Base-by-base conservation (phyloP, 2,329 filamentous ascomycete genomes). In the Eutypella sp. region DNA sequence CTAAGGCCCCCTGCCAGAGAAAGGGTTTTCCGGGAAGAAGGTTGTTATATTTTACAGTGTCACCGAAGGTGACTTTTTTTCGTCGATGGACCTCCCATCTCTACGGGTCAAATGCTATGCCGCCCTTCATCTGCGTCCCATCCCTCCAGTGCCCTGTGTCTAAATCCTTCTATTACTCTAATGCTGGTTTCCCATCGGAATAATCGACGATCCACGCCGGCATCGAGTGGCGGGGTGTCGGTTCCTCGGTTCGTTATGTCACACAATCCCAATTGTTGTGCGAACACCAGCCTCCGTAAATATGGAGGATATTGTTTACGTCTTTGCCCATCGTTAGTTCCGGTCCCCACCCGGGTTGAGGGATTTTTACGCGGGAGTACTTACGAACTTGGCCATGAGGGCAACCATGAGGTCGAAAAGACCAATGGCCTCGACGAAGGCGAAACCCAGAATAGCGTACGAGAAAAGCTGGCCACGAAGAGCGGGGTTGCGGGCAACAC, bases 401-500 rank as follows among this genome's bases (percentile, higher is more conserved):
- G 86, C 86, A 89, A 90, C 82, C 86, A 90, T 90, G 68, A 89
- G 84, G 68, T 89, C 85, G 84, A 89, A 89, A 68, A 89, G 83
- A 85, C 85, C 86, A 64, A 88, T 89, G 76, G 89, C 88, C 74
- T 93, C 89, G 74, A 91, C 88, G 85, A 93, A 93, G 70, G 88
- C 89, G 79, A 93, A 93, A 79, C 89, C 88, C 69, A 93, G 79
- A 87, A 93, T 92, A 82, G 88, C 88, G 78, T 93, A 92, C 62
- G 87, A 88, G 87, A 93, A 95, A 68, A 95, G 88, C 83, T 95
- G 89, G 72, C 88, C 89, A 78, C 88, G 86, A 78, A 95, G 87
- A 69, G 86, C 87, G 68, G 89, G 89, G 87, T 95, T 95, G 79
- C 89, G 88, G 79, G 89, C 87, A 72, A 93, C 88, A 77, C 84